These are phyloP conservation scores for Nymphaea thermarum DNA, from an alignment of 164 flowering plant species.

Conservation along the genomic window DNA sequence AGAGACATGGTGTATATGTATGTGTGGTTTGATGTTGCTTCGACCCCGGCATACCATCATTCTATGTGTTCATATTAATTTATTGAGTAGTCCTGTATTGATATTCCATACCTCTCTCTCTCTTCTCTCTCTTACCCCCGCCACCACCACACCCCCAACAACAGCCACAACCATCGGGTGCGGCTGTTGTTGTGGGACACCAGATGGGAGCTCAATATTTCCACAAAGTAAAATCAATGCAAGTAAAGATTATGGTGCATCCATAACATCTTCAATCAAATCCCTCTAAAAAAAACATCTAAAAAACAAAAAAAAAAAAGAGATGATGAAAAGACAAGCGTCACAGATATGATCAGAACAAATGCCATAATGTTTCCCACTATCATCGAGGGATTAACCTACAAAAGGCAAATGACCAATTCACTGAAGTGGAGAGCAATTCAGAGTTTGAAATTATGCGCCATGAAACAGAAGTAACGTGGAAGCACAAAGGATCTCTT, in stretches of 20 bases:
- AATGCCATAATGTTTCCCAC: too few species aligned
- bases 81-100: not conserved
- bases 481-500: too few species aligned
- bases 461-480: too few species aligned
- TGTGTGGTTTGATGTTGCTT: constrained; percentile 35
- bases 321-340: too few species aligned
- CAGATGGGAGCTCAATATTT: not conserved
- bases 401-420: too few species aligned
- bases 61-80: not conserved
- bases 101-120: not conserved
- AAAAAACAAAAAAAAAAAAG: too few species aligned
- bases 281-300: not conserved
- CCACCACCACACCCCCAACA: not conserved
- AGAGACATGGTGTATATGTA: constrained; percentile 6
- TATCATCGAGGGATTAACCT: too few species aligned
- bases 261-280: not conserved
- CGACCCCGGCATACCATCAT: constrained; percentile 49
- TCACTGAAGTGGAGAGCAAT: too few species aligned
- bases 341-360: too few species aligned
- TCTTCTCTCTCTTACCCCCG: not conserved
- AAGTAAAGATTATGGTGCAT: not conserved
- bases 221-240: not conserved
- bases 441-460: too few species aligned
- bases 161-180: not conserved
- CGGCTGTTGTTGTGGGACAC: too few species aligned